A percentile compares a stretch with the other conserved stretches of the same genome.
phyloP scores from a whole-genome alignment of 2,329 filamentous ascomycete genomes.

The Cercospora sojina region DNA sequence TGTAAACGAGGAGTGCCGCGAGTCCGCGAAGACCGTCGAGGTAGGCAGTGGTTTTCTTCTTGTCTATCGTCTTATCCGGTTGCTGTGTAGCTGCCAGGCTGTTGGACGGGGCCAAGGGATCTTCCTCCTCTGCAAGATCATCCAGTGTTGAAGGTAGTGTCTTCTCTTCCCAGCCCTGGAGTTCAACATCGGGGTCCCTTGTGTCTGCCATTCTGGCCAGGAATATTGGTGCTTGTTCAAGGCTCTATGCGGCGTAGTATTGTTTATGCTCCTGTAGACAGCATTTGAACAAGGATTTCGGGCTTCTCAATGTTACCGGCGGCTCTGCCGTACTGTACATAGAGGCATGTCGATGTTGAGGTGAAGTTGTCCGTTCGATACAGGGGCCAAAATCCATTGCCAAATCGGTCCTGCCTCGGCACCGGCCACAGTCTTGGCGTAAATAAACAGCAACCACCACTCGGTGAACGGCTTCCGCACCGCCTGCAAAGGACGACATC shows the following conservation, averaged over 20 bases:
- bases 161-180: slow-evolving; percentile 12
- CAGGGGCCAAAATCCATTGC: slow-evolving; percentile 5
- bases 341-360: not conserved
- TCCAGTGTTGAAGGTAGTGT: slow-evolving; percentile 7
- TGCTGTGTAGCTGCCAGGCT: not conserved
- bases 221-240: not conserved
- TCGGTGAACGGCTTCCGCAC: not conserved
- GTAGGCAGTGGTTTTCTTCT: slow-evolving; percentile 38
- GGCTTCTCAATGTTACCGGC: not conserved
- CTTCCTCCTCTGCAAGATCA: slow-evolving; percentile 10
- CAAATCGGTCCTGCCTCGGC: slow-evolving; percentile 5
- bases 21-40: slow-evolving; percentile 66
- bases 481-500: not conserved
- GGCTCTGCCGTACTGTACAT: not conserved
- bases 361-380: not conserved
- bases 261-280: not conserved
- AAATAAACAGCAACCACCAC: not conserved
- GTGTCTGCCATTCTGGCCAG: not conserved
- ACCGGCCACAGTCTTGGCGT: slow-evolving; percentile 1
- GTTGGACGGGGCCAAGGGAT: slow-evolving; percentile 11
- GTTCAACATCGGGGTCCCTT: slow-evolving; percentile 2
- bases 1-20: slow-evolving; percentile 64
- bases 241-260: not conserved
- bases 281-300: not conserved
- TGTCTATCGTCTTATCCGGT: not conserved